phyloP scores from a whole-genome alignment of 345 rosid genomes.

The Laguncularia racemosa region DNA sequence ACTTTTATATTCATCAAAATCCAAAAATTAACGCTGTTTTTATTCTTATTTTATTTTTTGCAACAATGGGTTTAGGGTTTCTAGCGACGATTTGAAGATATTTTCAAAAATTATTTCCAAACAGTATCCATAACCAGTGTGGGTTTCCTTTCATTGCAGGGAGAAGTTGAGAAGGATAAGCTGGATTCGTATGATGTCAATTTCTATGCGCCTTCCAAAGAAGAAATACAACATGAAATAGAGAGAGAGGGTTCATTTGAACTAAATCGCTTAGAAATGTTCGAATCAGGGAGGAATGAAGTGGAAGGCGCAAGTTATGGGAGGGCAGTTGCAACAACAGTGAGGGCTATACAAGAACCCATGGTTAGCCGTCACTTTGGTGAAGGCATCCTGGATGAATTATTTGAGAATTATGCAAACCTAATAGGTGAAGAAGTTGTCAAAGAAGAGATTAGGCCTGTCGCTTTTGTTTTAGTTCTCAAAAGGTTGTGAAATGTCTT shows the following conservation, averaged over 20 bases:
- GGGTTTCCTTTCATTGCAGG: constrained; percentile 22
- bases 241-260: constrained; percentile 51
- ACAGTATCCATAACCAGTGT: background rate
- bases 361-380: constrained; percentile 69
- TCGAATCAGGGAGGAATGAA: constrained; percentile 29
- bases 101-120: no score
- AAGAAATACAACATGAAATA: constrained; percentile 60
- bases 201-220: constrained; percentile 65
- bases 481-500: constrained; percentile 31
- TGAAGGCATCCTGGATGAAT: constrained; percentile 43
- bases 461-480: constrained; percentile 54
- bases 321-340: constrained; percentile 48
- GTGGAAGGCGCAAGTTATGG: constrained; percentile 44
- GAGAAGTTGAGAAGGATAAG: constrained; percentile 56
- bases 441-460: constrained; percentile 51
- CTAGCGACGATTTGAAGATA: no score
- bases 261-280: constrained; percentile 40
- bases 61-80: no score
- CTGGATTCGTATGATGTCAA: constrained; percentile 65
- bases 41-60: no score
- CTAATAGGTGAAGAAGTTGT: constrained; percentile 56
- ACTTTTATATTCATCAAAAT: no score
- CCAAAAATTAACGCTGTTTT: no score
- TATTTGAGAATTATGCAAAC: constrained; percentile 51
- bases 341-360: constrained; percentile 83